Base-by-base conservation (phyloP, 1,139 yeast species). In the Casaregolazyma lundiana region DNA sequence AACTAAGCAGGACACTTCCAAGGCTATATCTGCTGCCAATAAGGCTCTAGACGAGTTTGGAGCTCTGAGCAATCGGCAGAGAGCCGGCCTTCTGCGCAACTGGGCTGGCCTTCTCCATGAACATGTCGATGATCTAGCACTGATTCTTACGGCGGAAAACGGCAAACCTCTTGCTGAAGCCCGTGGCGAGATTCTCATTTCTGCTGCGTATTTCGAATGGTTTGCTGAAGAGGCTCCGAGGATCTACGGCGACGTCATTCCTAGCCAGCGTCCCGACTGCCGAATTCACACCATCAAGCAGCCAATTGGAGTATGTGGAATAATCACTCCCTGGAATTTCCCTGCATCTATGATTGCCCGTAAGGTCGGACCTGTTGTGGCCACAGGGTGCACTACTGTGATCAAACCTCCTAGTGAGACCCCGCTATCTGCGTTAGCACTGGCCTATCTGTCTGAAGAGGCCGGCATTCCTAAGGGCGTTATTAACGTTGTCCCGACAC, bases 291-390 rank as follows among this genome's bases (percentile, higher is more conserved):
- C 95, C 1, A 58, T 79, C 46, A 80, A 81, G 61, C 89, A 84
- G 63, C 95, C 96, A 13, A 76, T 90, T 45, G 97, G 97, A 17
- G 95, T 87, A 1, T 87, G 92, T 58, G 96, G 95, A 22, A 79
- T 90, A 50, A 73, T 90, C 57, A 87, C 96, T 3, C 97, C 97
- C 16, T 90, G 97, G 97, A 90, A 90, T 66, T 90, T 90, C 70
- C 97, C 97, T 15, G 73, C 84, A 45, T 95, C 96, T 4, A 90
- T 90, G 97, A 86, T 90, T 52, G 80, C 96, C 1, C 76, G 97
- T 57, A 90, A 90, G 65, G 76, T 85, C 43, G 96, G 88, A 22
- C 96, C 97, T 22, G 96, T 96, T 1, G 60, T 88, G 17, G 96
- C 97, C 15, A 90, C 94, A 7, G 97, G 97, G 1, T 90, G 97